Evolutionary conservation across 768 basidiomycete genomes (phyloP).

Genomic region (Pulveroboletus ravenelii): DNA sequence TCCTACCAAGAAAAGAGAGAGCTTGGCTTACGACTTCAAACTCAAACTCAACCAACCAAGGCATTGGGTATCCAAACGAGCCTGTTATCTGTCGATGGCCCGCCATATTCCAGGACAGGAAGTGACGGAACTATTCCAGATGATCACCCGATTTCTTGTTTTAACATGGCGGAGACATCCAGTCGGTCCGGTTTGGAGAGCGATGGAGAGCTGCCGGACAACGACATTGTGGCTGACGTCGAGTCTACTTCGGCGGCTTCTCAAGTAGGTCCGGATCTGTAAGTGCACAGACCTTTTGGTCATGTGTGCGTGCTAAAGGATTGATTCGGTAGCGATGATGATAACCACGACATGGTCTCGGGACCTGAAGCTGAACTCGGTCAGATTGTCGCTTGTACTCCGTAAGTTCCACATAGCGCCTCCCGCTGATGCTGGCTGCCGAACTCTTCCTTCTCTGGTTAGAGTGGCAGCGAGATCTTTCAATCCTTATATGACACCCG

Average conservation of each 20-base stretch:
- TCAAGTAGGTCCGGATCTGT: constrained; percentile 6
- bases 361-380: background rate
- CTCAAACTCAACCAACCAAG: constrained; percentile 3
- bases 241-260: background rate
- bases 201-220: background rate
- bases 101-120: background rate
- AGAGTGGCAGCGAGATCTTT: constrained; percentile 13
- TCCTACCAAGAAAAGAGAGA: constrained; percentile 22
- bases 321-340: background rate
- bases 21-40: constrained; percentile 3
- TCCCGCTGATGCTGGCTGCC: background rate
- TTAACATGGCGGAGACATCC: background rate
- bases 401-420: constrained; percentile 10
- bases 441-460: background rate
- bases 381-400: constrained; percentile 9
- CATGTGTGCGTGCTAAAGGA: background rate
- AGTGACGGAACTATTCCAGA: background rate
- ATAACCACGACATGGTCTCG: background rate
- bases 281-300: background rate
- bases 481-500: constrained; percentile 25
- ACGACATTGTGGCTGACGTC: background rate
- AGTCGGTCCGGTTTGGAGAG: background rate
- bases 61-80: constrained; percentile 23
- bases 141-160: background rate
- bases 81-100: background rate